Conservation (phyloP, 176 grass and related monocot species). For the Bolboschoenus planiculmis region DNA sequence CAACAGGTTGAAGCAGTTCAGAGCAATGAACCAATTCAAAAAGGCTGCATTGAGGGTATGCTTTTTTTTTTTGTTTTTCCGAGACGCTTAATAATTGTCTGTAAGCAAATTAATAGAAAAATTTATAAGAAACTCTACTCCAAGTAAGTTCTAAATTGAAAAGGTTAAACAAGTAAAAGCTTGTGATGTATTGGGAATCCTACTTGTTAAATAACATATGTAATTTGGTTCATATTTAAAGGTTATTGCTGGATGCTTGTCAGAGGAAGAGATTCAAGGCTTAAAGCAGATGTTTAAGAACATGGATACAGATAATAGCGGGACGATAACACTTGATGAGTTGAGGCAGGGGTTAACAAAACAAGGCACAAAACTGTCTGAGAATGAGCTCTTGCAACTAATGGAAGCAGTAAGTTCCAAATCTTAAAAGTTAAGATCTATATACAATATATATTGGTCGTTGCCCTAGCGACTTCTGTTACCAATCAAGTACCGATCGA, state of each 20-base stretch:
- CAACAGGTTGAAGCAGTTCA: slow-evolving; percentile 81
- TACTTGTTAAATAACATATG: not conserved
- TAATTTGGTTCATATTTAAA: not conserved
- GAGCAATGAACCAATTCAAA: slow-evolving; percentile 91
- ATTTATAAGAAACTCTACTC: not conserved
- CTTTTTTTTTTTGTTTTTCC: not conserved
- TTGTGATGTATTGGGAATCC: not conserved
- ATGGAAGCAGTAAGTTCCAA: slow-evolving; percentile 66
- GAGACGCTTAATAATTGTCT: not conserved
- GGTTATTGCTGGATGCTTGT: slow-evolving; percentile 74
- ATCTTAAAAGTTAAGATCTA: not conserved
- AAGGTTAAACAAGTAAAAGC: not conserved
- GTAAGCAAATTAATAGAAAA: not conserved
- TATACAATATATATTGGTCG: not conserved
- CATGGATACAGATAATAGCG: slow-evolving; percentile 78
- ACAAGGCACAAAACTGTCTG: slow-evolving; percentile 68
- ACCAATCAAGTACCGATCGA: not conserved
- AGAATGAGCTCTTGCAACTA: slow-evolving; percentile 62
- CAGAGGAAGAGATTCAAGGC: slow-evolving; percentile 77
- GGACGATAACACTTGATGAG: slow-evolving; percentile 78
- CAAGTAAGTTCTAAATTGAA: not conserved
- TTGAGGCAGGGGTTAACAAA: slow-evolving; percentile 51
- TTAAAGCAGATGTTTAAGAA: slow-evolving; percentile 86
- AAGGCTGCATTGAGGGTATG: slow-evolving; percentile 75
- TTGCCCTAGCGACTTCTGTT: not conserved